Percentiles rank a stretch among this genome's conserved stretches.
phyloP scores from a whole-genome alignment of 2,329 filamentous ascomycete genomes.

The Phoma sp. region DNA sequence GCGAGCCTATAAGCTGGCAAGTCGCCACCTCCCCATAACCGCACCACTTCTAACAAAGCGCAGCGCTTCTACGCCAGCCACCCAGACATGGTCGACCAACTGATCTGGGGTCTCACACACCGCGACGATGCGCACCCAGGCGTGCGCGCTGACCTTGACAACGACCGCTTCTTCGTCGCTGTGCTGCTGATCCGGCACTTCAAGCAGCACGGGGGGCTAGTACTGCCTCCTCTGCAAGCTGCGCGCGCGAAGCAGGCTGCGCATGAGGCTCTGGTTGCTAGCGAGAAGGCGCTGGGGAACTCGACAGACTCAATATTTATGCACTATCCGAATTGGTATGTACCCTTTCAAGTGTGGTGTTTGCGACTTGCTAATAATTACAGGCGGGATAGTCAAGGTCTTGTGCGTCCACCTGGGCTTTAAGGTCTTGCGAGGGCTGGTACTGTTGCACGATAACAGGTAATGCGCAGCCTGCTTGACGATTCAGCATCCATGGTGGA shows the following conservation, averaged over 20 bases:
- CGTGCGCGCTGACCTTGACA: neutral
- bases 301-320: neutral
- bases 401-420: neutral
- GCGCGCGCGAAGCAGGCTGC: slow-evolving; percentile 1
- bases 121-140: slow-evolving; percentile 4
- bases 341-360: neutral
- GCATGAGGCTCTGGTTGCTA: neutral
- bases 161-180: slow-evolving; percentile 5
- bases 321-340: slow-evolving; percentile 9
- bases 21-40: neutral
- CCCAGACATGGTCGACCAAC: slow-evolving; percentile 11
- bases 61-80: slow-evolving; percentile 1
- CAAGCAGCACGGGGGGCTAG: slow-evolving; percentile 18
- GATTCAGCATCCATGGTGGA: too few relatives aligned
- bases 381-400: neutral
- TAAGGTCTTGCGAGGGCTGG: neutral
- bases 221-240: slow-evolving; percentile 13
- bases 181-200: slow-evolving; percentile 20
- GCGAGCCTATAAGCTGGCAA: neutral
- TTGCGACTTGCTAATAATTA: neutral
- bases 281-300: neutral
- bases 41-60: neutral
- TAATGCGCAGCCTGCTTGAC: too few relatives aligned
- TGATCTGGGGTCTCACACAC: slow-evolving; percentile 14
- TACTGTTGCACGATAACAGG: too few relatives aligned